Evolutionary conservation across 202 grass and related monocot genomes (phyloP), one percentile per base, ranked within the genome.

Genomic region (Eragrostis tef): DNA sequence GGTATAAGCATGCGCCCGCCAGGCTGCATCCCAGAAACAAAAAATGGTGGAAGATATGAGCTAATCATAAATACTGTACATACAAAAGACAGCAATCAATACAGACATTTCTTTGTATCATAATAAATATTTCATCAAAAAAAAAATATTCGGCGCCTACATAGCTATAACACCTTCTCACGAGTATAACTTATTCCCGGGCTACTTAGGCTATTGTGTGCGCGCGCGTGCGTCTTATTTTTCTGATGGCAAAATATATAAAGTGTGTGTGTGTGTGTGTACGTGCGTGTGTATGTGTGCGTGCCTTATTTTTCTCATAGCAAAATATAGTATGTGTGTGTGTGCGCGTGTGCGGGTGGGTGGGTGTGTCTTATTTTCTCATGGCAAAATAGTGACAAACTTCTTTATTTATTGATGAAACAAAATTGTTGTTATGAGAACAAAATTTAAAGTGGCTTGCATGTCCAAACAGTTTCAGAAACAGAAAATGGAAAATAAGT

Each of bases 1-100:
- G 93, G 90, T 51, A 99, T 67, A 86, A 93, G 96, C 88, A 90
- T 83, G 47, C 77, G 48, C 6, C 69, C 79, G 20, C 87, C 66
- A 84, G 76, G 29, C 88, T 86, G 75, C 86, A 78, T 86, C 78
- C 60, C 58, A 88, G 5, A 72, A 71, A 75, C 71, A 66, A 36
- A 36, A 71, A 79, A 83, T 89, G 43, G 3, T 21, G 24, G 24
- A 86, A 70, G 52, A 42, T 83, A 66, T 44, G 25, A 84, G 41
- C 48, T 70, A 26, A 67, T 16, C 65, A 31, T 71, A 63, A 62
- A 75, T 20, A 6, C 9, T 69, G 46, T 69, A 53, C 5, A 6
- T 24, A 54, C 21, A 81, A 74, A 86, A 7, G 46, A 44, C 19
- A 64, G 5, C 26, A 63, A 56, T 26, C 73, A 79, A 51, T 14